Conservation (phyloP, 192 early-diverging fungal genomes). For the Thamnidium elegans region DNA sequence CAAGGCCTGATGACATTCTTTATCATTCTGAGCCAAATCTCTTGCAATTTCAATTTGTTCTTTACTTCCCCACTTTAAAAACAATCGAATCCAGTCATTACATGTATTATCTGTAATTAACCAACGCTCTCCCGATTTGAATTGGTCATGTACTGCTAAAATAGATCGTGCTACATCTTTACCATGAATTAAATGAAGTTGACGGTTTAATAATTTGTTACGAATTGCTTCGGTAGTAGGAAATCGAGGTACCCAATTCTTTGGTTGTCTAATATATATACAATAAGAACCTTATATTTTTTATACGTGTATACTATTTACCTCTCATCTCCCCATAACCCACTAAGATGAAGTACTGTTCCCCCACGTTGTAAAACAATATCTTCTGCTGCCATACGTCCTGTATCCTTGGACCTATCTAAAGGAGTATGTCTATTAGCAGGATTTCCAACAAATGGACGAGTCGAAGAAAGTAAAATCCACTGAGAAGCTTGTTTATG, state of each 20-base stretch:
- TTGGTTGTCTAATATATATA: constrained; percentile 39
- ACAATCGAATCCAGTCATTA: constrained; percentile 52
- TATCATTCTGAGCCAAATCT: constrained; percentile 22
- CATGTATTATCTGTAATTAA: constrained; percentile 52
- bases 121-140: constrained; percentile 46
- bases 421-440: constrained; percentile 37
- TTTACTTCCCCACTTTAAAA: constrained; percentile 26
- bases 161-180: constrained; percentile 57
- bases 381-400: constrained; percentile 39
- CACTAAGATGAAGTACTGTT: constrained; percentile 53
- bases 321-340: constrained; percentile 51
- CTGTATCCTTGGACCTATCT: constrained; percentile 31
- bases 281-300: no score
- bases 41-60: constrained; percentile 20
- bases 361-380: constrained; percentile 35
- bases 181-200: constrained; percentile 59
- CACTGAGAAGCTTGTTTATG: constrained; percentile 16
- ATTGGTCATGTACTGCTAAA: constrained; percentile 38
- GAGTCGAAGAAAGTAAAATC: constrained; percentile 39
- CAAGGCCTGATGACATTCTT: constrained; percentile 9
- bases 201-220: constrained; percentile 30
- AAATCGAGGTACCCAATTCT: constrained; percentile 55
- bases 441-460: constrained; percentile 24
- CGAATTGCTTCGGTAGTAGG: constrained; percentile 32
- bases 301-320: background rate